phyloP scores from a whole-genome alignment of 2,329 filamentous ascomycete genomes.

The Hypomyces rosellus region DNA sequence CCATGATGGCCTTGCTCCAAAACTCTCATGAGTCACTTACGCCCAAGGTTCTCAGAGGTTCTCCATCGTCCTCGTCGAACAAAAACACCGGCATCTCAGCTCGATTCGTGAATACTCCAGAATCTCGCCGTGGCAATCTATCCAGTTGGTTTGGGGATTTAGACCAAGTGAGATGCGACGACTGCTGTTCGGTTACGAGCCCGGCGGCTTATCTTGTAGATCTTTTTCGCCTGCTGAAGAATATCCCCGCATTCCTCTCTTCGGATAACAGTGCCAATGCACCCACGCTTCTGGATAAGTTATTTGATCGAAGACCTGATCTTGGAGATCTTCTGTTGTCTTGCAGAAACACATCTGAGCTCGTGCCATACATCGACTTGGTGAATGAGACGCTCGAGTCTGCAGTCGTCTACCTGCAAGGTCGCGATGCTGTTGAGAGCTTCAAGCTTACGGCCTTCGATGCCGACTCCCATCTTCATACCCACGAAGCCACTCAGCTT shows the following conservation, averaged over 20 bases:
- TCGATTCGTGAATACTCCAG: background rate
- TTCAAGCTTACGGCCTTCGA: background rate
- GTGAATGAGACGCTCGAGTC: background rate
- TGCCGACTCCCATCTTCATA: background rate
- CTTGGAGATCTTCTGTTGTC: background rate
- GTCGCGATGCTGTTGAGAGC: background rate
- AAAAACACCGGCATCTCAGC: too few relatives aligned
- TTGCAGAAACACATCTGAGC: background rate
- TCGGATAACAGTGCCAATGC: background rate
- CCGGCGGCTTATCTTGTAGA: background rate
- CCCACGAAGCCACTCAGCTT: background rate
- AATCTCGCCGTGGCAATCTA: background rate
- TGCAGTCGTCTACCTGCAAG: background rate
- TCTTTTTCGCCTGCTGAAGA: conserved; percentile 1
- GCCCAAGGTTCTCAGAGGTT: background rate
- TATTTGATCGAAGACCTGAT: background rate
- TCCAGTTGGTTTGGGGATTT: background rate
- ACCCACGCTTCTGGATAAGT: background rate
- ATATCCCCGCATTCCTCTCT: background rate
- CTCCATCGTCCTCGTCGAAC: too few relatives aligned
- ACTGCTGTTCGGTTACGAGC: background rate
- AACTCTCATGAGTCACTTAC: background rate
- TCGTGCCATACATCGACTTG: background rate
- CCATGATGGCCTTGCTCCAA: background rate
- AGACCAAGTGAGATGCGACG: background rate